Percentiles rank a stretch among this genome's conserved stretches.
phyloP scores from a whole-genome alignment of 257 asterid genomes.

The Penstemon eatonii region DNA sequence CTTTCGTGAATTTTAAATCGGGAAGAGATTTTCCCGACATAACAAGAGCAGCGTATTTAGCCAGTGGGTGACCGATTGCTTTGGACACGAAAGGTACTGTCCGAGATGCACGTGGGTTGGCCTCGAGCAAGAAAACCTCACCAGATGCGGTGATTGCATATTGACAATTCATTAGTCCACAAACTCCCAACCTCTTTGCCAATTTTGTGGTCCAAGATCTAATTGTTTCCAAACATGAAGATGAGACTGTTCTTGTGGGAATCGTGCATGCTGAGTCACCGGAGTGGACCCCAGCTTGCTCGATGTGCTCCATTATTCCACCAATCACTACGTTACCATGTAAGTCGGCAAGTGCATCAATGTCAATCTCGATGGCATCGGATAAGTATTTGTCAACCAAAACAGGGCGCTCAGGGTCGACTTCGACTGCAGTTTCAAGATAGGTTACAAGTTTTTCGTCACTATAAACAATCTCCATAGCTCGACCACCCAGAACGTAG shows the following conservation, averaged over 20 bases:
- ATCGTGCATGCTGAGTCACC: constrained; percentile 99
- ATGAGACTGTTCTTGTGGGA: constrained; percentile 77
- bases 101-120: constrained; percentile 95
- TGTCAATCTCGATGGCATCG: constrained; percentile 89
- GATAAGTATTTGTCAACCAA: constrained; percentile 80
- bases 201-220: constrained; percentile 84
- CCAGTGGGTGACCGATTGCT: constrained; percentile 94
- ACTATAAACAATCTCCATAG: constrained; percentile 95
- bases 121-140: constrained; percentile 90
- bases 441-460: constrained; percentile 81
- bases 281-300: constrained; percentile 96
- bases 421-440: constrained; percentile 89
- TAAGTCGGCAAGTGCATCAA: constrained; percentile 77
- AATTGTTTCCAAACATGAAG: constrained; percentile 71
- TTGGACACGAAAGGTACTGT: constrained; percentile 96
- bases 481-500: constrained; percentile 96
- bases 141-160: constrained; percentile 83
- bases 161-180: constrained; percentile 95
- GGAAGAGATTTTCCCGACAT: constrained; percentile 90
- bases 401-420: constrained; percentile 97
- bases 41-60: constrained; percentile 91
- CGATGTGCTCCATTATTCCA: constrained; percentile 99
- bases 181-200: constrained; percentile 73
- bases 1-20: constrained; percentile 70
- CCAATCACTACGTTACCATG: constrained; percentile 94